Conservation (phyloP, 805 yeast species). For the Sungouiozyma intestinalis region DNA sequence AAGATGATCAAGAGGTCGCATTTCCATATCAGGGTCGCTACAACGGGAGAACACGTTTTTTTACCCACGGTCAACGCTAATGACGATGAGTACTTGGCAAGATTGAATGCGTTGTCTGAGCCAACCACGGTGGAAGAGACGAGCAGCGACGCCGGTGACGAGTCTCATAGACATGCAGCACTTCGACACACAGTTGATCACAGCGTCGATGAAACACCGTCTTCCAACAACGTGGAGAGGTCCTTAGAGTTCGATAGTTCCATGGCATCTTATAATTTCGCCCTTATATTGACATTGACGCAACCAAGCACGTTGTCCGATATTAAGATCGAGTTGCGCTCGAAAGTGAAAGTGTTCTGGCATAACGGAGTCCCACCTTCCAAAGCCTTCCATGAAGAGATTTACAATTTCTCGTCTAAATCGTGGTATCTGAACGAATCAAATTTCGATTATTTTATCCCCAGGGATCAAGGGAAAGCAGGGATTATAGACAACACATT, state of each 20-base stretch:
- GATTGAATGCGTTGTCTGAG: conserved; percentile 17
- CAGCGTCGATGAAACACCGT: no score
- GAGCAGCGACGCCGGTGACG: conserved; percentile 1
- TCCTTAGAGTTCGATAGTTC: conserved; percentile 8
- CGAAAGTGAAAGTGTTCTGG: conserved; percentile 40
- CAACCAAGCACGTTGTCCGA: conserved; percentile 32
- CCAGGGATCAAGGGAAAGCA: conserved; percentile 13
- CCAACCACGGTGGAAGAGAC: conserved; percentile 5
- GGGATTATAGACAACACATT: conserved; percentile 7
- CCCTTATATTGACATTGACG: conserved; percentile 36
- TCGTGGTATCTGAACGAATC: conserved; percentile 35
- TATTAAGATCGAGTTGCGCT: conserved; percentile 34
- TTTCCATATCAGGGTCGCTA: conserved; percentile 21
- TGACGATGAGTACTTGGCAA: conserved; percentile 27
- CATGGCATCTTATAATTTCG: conserved; percentile 42
- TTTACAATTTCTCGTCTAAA: conserved; percentile 37
- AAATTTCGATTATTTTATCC: conserved; percentile 36
- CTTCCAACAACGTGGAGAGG: neutral
- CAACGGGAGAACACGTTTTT: conserved; percentile 30
- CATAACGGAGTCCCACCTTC: conserved; percentile 43
- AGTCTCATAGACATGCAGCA: neutral
- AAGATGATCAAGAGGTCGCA: conserved; percentile 8
- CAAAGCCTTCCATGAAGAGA: conserved; percentile 35
- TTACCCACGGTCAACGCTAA: conserved; percentile 26
- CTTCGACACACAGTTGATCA: no score